A percentile compares a stretch with the other conserved stretches of the same genome.
These are phyloP conservation scores for Plenodomus tracheiphilus DNA, from an alignment of 2,329 filamentous ascomycete genomes.

Conservation along the genomic window DNA sequence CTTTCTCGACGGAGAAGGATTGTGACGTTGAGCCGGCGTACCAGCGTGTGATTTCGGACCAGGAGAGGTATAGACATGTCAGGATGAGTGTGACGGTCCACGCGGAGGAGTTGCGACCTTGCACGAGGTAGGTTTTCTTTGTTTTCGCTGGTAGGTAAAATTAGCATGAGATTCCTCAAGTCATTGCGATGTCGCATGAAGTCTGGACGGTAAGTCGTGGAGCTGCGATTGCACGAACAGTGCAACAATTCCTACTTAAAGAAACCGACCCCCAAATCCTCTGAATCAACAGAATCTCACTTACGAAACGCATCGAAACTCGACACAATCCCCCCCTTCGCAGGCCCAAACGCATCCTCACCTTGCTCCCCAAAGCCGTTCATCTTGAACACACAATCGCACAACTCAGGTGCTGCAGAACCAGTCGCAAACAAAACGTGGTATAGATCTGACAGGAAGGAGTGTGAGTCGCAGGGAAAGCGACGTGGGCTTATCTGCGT, in stretches of 20 bases:
- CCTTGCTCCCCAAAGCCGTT: constrained; percentile 74
- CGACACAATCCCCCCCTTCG: constrained; percentile 61
- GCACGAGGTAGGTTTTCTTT: constrained; percentile 87
- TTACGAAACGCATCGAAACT: constrained; percentile 97
- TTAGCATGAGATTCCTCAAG: constrained; percentile 8
- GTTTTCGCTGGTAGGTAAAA: constrained; percentile 73
- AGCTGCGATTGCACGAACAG: background rate
- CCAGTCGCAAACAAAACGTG: constrained; percentile 7
- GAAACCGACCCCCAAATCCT: background rate
- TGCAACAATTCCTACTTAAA: background rate
- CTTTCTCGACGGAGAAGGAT: constrained; percentile 91
- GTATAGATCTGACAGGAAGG: too few species aligned
- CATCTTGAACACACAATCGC: constrained; percentile 56
- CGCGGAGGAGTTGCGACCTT: constrained; percentile 84
- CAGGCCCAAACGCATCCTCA: constrained; percentile 79
- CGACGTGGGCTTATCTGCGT: too few species aligned
- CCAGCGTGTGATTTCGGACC: constrained; percentile 80
- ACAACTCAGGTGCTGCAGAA: constrained; percentile 9
- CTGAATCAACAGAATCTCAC: constrained; percentile 39
- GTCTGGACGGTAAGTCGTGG: background rate
- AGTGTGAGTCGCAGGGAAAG: too few species aligned
- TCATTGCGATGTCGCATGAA: constrained; percentile 3
- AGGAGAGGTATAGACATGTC: constrained; percentile 73
- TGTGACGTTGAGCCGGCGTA: constrained; percentile 83
- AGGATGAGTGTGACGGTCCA: constrained; percentile 85